Evolutionary conservation across 768 basidiomycete genomes (phyloP), one percentile per base, ranked within the genome.

Genomic region (Psilocybe azurescens): DNA sequence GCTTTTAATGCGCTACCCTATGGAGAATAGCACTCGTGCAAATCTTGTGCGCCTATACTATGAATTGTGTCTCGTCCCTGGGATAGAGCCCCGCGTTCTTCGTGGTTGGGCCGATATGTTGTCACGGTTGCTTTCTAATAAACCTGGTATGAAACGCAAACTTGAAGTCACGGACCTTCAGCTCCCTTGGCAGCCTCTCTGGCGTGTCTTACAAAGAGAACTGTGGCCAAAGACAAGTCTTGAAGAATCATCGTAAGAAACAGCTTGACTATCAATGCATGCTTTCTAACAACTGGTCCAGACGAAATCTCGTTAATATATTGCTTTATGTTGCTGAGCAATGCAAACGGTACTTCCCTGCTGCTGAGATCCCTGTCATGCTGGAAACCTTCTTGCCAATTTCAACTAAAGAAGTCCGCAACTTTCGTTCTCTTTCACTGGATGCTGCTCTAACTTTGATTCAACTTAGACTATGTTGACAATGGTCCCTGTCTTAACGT

Each of bases 31-130:
- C 33, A 86, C 85, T 50, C 89, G 93, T 16, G 87, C 88, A 20
- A 88, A 86, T 72, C 85, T 94, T 56, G 90, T 88, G 13, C 82
- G 81, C 39, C 75, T 94, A 52, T 93, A 93, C 74, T 94, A 90
- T 68, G 90, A 94, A 69, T 75, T 94, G n/a, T 86, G 84, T 72
- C 76, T 92, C 36, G 72, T 91, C 7, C 93, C 92, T 49, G 91
- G 91, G 53, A 77, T 93, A 56, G 91, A 94, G 56, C 81, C 87
- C 9, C 86, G 89, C 47, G 79, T 89, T 65, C 79, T 87, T 61
- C 86, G 90, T 53, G 86, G 80, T 71, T 94, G 91, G 90, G 86
- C 89, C 13, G 89, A 90, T 68, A 91, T 91, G 85, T 80, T 93
- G 65, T 83, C 87, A 50, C 87, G 89, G 60, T 79, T 94, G 49